Evolutionary conservation across 352 stramenopile species (phyloP).

Genomic region (Aphanomyces cochlioides): DNA sequence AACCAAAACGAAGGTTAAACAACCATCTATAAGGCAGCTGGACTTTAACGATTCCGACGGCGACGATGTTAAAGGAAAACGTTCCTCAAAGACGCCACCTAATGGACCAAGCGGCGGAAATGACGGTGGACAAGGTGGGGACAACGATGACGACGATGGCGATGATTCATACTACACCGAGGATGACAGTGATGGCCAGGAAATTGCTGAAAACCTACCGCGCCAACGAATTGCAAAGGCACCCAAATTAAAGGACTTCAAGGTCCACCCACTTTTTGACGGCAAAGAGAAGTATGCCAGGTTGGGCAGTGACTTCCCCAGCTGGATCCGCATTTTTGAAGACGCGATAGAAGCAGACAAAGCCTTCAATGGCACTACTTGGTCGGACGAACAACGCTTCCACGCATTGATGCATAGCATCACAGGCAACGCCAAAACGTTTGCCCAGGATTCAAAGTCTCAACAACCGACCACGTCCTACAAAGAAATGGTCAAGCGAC

Average conservation of each 20-base stretch:
- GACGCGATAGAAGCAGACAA: background rate
- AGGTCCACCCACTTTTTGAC: background rate
- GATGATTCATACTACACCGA: background rate
- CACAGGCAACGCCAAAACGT: background rate
- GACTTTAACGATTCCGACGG: too few relatives aligned
- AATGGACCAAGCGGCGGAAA: background rate
- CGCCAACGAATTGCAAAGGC: too few relatives aligned
- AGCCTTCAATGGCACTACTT: background rate
- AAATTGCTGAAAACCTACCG: background rate
- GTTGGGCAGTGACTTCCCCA: background rate
- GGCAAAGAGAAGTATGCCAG: background rate
- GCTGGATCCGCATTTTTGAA: background rate
- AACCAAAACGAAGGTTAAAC: too few relatives aligned
- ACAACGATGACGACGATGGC: background rate
- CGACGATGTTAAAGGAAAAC: background rate
- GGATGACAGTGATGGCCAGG: background rate
- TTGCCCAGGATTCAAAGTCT: background rate
- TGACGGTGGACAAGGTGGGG: background rate
- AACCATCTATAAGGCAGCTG: too few relatives aligned
- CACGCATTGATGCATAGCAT: background rate
- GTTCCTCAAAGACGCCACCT: background rate
- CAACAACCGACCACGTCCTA: background rate
- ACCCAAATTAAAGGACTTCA: slow-evolving; percentile 2
- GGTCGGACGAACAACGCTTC: background rate
- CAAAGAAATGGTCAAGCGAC: background rate